These are phyloP conservation scores for Hyparrhenia diplandra DNA, from an alignment of 176 grass and related monocot species.

Conservation along the genomic window DNA sequence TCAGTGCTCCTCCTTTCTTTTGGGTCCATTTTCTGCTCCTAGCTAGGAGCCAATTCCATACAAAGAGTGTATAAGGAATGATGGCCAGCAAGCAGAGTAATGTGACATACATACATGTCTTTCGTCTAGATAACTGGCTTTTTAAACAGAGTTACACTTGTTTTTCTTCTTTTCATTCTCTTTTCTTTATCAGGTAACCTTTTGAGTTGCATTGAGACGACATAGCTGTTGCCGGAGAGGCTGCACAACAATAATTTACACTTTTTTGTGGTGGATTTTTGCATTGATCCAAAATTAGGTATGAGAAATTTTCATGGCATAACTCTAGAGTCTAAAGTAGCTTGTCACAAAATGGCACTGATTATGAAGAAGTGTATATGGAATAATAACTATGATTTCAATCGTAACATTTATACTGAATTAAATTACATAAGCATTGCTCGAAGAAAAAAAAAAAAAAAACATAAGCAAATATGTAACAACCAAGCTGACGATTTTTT, in stretches of 20 bases:
- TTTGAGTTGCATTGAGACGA: neutral
- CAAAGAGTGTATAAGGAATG: constrained; percentile 36
- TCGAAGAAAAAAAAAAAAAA: too few relatives aligned
- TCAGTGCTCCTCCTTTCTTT: neutral
- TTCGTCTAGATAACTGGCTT: constrained; percentile 1
- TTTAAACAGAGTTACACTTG: neutral
- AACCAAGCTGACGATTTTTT: neutral
- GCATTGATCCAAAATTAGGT: neutral
- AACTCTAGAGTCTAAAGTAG: neutral
- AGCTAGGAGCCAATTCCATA: constrained; percentile 44
- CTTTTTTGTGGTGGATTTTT: neutral
- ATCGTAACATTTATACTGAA: neutral
- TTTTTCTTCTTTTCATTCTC: neutral
- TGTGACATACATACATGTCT: constrained; percentile 14
- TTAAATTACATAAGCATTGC: neutral
- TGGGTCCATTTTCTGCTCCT: constrained; percentile 29
- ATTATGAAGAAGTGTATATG: neutral
- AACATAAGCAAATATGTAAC: neutral
- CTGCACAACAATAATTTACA: neutral
- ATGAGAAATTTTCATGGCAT: neutral
- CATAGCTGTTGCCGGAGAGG: neutral
- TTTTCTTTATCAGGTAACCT: neutral
- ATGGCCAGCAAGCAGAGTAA: constrained; percentile 34
- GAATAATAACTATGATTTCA: neutral
- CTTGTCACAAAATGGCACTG: neutral